Conservation (phyloP, 352 stramenopile genomes). For the Phytophthora litchii region DNA sequence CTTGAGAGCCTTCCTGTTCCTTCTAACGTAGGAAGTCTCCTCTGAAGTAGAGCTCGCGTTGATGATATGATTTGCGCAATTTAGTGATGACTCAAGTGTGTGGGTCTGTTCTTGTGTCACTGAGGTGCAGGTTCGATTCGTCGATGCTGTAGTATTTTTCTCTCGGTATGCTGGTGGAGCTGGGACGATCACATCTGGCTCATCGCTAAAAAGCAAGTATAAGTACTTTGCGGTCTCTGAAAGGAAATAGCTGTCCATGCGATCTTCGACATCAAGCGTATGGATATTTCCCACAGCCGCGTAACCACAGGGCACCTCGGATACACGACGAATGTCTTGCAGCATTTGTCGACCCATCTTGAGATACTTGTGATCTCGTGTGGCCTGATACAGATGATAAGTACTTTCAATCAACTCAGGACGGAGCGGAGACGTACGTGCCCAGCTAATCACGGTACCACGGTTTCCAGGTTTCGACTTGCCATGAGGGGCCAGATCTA, state of each 20-base stretch:
- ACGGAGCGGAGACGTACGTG: constrained; percentile 90
- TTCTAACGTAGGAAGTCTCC: constrained; percentile 10
- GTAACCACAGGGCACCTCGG: constrained; percentile 92
- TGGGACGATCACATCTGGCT: constrained; percentile 75
- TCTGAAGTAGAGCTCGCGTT: constrained; percentile 22
- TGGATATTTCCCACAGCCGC: constrained; percentile 92
- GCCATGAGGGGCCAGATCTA: constrained; percentile 72
- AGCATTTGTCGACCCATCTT: constrained; percentile 90
- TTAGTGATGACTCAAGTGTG: constrained; percentile 1
- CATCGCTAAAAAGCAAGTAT: constrained; percentile 98
- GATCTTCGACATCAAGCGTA: constrained; percentile 91
- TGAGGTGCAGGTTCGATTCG: constrained; percentile 10
- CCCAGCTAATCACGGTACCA: constrained; percentile 75
- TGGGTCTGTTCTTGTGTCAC: constrained; percentile 9
- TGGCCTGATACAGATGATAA: constrained; percentile 95
- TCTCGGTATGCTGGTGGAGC: constrained; percentile 8
- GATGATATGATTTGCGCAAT: constrained; percentile 7
- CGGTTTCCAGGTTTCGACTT: constrained; percentile 32
- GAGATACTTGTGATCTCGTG: constrained; percentile 87
- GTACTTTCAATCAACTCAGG: constrained; percentile 98
- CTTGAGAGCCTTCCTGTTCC: constrained; percentile 52
- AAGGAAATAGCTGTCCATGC: constrained; percentile 99
- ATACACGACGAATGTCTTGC: constrained; percentile 88
- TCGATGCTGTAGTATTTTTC: constrained; percentile 7
- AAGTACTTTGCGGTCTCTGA: constrained; percentile 99